Evolutionary conservation across 2,329 filamentous ascomycete genomes (phyloP).

Genomic region (Fusarium concolor): DNA sequence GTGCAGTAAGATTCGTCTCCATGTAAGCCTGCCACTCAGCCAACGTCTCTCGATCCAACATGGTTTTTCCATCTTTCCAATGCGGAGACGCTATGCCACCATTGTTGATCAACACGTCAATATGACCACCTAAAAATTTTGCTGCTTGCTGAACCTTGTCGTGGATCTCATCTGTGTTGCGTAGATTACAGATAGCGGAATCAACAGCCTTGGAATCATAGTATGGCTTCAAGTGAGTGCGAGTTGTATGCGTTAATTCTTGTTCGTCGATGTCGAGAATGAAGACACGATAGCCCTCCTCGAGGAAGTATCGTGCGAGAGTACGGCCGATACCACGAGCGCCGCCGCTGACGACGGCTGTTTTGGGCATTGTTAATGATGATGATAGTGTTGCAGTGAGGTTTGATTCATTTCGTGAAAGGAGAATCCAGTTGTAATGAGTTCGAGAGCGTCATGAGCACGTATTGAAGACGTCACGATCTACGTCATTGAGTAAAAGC

Average conservation of each 20-base stretch:
- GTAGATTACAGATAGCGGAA: neutral
- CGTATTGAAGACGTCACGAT: conserved; percentile 8
- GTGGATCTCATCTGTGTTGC: conserved; percentile 3
- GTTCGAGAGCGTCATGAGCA: conserved; percentile 1
- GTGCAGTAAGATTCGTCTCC: conserved; percentile 11
- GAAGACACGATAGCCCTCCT: conserved; percentile 7
- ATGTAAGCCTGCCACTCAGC: conserved; percentile 9
- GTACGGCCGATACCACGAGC: conserved; percentile 14
- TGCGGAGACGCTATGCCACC: conserved; percentile 19
- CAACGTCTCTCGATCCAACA: conserved; percentile 10
- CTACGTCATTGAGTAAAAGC: conserved; percentile 3
- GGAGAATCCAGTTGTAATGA: fast-evolving
- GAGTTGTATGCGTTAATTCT: conserved; percentile 9
- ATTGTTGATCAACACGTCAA: conserved; percentile 19
- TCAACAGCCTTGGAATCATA: neutral
- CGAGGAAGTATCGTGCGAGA: conserved; percentile 6
- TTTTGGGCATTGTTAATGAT: neutral
- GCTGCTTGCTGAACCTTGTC: conserved; percentile 16
- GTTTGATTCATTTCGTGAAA: fast-evolving
- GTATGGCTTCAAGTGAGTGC: conserved; percentile 13
- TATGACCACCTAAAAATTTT: neutral
- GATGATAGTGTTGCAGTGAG: neutral
- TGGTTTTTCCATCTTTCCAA: conserved; percentile 16
- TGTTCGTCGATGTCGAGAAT: conserved; percentile 21
- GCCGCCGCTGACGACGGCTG: conserved; percentile 8